These are phyloP conservation scores for Pestalotiopsis fici DNA, from an alignment of 2,329 filamentous ascomycete species.

Conservation along the genomic window DNA sequence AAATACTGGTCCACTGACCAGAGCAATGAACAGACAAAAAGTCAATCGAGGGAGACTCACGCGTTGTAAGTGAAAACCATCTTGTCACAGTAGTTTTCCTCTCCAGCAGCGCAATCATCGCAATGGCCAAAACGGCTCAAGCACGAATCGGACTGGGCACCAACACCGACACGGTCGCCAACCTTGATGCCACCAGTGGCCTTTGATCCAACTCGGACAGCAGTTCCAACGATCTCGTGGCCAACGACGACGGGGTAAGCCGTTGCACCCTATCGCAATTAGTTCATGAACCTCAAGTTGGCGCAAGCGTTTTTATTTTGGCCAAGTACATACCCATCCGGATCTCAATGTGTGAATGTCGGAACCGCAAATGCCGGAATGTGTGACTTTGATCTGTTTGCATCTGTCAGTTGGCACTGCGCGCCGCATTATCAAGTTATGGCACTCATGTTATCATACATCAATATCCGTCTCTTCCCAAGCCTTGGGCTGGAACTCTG, in stretches of 20 bases:
- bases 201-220: slow-evolving; percentile 38
- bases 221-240: slow-evolving; percentile 50
- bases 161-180: slow-evolving; percentile 54
- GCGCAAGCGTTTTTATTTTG: background rate
- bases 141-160: slow-evolving; percentile 47
- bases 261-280: background rate
- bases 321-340: background rate
- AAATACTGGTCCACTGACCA: background rate
- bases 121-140: slow-evolving; percentile 27
- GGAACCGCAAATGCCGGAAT: background rate
- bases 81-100: slow-evolving; percentile 21
- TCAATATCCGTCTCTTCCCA: slow-evolving; percentile 32
- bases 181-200: slow-evolving; percentile 38
- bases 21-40: background rate
- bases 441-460: background rate
- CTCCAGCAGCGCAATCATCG: slow-evolving; percentile 16
- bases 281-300: background rate
- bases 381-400: slow-evolving; percentile 4
- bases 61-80: slow-evolving; percentile 44
- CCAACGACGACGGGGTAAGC: slow-evolving; percentile 33
- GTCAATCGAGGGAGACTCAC: slow-evolving; percentile 15
- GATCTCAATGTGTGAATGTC: slow-evolving; percentile 2
- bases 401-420: background rate
- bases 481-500: slow-evolving; percentile 42
- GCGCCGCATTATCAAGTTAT: background rate